phyloP scores from a whole-genome alignment of 176 grass and related monocot species.

The Saccharum spontaneum region DNA sequence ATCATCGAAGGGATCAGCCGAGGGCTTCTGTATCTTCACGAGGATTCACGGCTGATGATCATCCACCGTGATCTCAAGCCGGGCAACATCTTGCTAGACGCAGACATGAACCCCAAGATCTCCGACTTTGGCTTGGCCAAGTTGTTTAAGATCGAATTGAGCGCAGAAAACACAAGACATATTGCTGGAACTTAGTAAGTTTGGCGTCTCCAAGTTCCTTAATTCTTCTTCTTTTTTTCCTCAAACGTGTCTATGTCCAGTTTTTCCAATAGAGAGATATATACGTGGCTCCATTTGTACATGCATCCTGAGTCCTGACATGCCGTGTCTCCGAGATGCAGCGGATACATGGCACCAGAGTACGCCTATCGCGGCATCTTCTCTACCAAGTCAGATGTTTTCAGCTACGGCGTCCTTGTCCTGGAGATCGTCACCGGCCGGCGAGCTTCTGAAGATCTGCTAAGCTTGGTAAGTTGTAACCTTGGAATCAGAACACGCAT shows the following conservation, averaged over 20 bases:
- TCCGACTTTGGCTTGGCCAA: slow-evolving; percentile 66
- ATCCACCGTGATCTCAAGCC: too few species aligned
- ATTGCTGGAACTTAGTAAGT: slow-evolving; percentile 60
- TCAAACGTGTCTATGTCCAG: too few species aligned
- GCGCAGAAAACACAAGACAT: slow-evolving; percentile 37
- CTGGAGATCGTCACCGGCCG: too few species aligned
- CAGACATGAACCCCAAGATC: slow-evolving; percentile 50
- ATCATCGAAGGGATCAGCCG: slow-evolving; percentile 54
- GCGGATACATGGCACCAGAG: background rate
- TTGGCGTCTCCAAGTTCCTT: background rate
- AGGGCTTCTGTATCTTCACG: slow-evolving; percentile 68
- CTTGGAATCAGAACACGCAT: too few species aligned
- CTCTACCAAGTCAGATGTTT: background rate
- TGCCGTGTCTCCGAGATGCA: background rate
- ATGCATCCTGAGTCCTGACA: background rate
- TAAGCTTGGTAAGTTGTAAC: too few species aligned
- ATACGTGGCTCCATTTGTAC: too few species aligned
- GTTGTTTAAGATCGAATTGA: slow-evolving; percentile 28
- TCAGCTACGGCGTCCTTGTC: too few species aligned
- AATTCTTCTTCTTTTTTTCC: too few species aligned
- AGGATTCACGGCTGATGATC: slow-evolving; percentile 54
- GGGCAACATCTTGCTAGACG: too few species aligned
- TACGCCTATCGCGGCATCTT: too few species aligned
- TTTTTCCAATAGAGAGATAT: too few species aligned
- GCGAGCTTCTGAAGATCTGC: too few species aligned